Percentiles rank a stretch among this genome's conserved stretches.
phyloP scores from a whole-genome alignment of 768 basidiomycete genomes.

The Hypsizygus marmoreus region DNA sequence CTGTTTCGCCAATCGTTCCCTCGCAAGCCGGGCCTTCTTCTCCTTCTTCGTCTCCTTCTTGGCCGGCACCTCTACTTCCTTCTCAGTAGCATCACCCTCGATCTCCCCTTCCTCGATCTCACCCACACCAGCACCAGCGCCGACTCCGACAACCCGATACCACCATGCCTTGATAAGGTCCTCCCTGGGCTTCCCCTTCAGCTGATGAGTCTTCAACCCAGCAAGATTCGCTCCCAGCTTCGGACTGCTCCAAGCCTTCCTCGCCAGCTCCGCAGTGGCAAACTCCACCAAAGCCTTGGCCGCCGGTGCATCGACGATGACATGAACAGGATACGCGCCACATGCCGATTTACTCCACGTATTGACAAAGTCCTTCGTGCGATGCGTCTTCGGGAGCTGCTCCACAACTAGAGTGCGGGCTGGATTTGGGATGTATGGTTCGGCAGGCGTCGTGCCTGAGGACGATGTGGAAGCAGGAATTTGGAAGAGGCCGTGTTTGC shows the following conservation, averaged over 20 bases:
- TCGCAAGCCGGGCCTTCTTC: constrained; percentile 25
- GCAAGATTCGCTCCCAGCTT: constrained; percentile 35
- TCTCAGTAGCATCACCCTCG: constrained; percentile 37
- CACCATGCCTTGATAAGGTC: constrained; percentile 52
- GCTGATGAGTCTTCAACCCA: constrained; percentile 33
- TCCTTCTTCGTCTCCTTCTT: constrained; percentile 35
- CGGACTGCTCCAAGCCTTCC: constrained; percentile 51
- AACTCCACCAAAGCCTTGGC: constrained; percentile 58
- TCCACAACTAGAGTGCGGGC: constrained; percentile 58
- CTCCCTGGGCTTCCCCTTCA: constrained; percentile 45
- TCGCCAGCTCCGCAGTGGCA: constrained; percentile 41
- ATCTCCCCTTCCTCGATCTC: constrained; percentile 56
- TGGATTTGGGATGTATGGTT: constrained; percentile 44
- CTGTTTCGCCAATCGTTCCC: constrained; percentile 22
- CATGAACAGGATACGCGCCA: constrained; percentile 36
- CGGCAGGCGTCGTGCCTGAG: constrained; percentile 19
- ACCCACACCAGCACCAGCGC: constrained; percentile 39
- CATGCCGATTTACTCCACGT: constrained; percentile 45
- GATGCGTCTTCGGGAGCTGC: constrained; percentile 51
- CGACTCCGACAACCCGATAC: constrained; percentile 45
- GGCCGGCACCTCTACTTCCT: constrained; percentile 18
- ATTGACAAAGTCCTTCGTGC: constrained; percentile 41
- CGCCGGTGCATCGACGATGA: constrained; percentile 40
- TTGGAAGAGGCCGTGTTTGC: constrained; percentile 49
- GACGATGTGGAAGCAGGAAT: constrained; percentile 23